A percentile compares a stretch with the other conserved stretches of the same genome.
These are phyloP conservation scores for Saprolegnia parasitica DNA, from an alignment of 352 stramenopile species.

Conservation along the genomic window DNA sequence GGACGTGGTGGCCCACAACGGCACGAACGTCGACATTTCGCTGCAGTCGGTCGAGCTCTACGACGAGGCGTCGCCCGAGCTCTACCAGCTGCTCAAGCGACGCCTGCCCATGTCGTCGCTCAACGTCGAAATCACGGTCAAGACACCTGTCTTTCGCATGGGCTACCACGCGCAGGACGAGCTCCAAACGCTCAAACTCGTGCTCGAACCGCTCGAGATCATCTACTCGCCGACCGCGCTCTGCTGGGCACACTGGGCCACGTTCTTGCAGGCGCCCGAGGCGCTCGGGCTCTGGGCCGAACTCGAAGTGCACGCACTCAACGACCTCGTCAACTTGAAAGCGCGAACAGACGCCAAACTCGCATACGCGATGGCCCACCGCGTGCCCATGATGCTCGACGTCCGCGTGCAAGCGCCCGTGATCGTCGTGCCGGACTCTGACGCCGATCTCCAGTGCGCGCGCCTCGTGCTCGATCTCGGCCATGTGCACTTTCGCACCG, in stretches of 20 bases:
- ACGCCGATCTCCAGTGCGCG: slow-evolving; percentile 70
- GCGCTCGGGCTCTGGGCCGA: slow-evolving; percentile 77
- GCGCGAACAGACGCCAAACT: slow-evolving; percentile 82
- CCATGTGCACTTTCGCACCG: slow-evolving; percentile 78
- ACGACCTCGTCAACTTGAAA: slow-evolving; percentile 88
- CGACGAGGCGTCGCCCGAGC: slow-evolving; percentile 76
- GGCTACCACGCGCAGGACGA: slow-evolving; percentile 78
- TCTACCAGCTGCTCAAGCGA: slow-evolving; percentile 12
- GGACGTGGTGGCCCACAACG: not conserved
- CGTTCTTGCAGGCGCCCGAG: slow-evolving; percentile 74
- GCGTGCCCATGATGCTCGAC: slow-evolving; percentile 70
- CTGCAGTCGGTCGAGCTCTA: slow-evolving; percentile 82
- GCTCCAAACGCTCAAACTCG: slow-evolving; percentile 62
- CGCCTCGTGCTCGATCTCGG: slow-evolving; percentile 78
- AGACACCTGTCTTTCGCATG: slow-evolving; percentile 72
- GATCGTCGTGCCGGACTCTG: slow-evolving; percentile 77
- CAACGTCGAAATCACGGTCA: slow-evolving; percentile 50
- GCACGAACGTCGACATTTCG: slow-evolving; percentile 55
- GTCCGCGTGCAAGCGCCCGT: slow-evolving; percentile 82
- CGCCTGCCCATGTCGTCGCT: slow-evolving; percentile 24
- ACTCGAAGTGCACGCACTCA: slow-evolving; percentile 83
- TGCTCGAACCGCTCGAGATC: slow-evolving; percentile 83
- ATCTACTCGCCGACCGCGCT: slow-evolving; percentile 77
- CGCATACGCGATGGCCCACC: slow-evolving; percentile 86
- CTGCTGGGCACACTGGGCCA: slow-evolving; percentile 70